phyloP scores from a whole-genome alignment of 768 basidiomycete species.

The Chalciporus piperatus region DNA sequence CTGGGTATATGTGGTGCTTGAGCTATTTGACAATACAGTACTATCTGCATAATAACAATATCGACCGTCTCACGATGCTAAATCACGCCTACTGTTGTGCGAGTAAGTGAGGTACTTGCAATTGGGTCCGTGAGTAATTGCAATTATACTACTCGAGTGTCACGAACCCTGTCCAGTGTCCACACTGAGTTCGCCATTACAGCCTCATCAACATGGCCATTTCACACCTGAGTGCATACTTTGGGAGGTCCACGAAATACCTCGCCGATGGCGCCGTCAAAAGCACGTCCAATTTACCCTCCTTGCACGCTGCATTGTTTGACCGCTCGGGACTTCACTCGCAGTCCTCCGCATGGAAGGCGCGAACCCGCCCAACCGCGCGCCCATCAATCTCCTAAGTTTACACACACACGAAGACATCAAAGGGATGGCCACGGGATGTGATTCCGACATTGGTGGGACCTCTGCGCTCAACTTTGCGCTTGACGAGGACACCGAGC shows the following conservation, averaged over 20 bases:
- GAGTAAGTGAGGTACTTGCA: no score
- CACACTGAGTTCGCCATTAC: neutral
- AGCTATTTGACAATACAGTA: no score
- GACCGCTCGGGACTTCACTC: conserved; percentile 8
- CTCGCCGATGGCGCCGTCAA: conserved; percentile 41
- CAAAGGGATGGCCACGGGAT: conserved; percentile 69
- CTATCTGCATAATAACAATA: no score
- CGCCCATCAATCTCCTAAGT: conserved; percentile 62
- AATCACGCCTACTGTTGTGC: no score
- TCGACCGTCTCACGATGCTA: no score
- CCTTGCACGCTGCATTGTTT: conserved; percentile 4
- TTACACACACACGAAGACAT: conserved; percentile 62
- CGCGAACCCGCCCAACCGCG: conserved; percentile 57
- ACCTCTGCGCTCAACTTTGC: conserved; percentile 76
- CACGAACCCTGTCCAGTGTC: neutral
- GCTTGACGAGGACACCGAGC: conserved; percentile 52
- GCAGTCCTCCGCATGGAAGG: conserved; percentile 77
- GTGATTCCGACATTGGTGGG: conserved; percentile 88
- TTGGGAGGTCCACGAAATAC: conserved; percentile 39
- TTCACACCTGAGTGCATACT: conserved; percentile 28
- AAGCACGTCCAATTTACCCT: conserved; percentile 31
- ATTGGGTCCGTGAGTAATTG: no score
- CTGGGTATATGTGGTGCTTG: neutral
- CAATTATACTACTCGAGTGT: no score
- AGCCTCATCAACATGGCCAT: conserved; percentile 19